Evolutionary conservation across 108 stramenopile genomes (phyloP), one percentile per base, ranked within the genome.

Genomic region (Cyclostephanos tholiformis): DNA sequence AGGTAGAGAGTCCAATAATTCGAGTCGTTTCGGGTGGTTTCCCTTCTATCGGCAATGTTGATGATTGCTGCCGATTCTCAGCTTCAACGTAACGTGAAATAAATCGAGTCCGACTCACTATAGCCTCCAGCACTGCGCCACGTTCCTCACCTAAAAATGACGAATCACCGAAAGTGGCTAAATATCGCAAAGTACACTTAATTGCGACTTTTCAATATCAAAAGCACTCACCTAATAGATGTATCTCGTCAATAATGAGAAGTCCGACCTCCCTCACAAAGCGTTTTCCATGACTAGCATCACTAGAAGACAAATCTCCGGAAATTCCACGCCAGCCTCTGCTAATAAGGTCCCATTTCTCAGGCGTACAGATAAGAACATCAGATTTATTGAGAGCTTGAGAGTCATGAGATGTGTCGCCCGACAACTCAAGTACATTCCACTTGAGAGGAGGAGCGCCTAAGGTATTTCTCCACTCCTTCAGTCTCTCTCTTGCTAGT

Each of bases 311-410:
- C 71, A 63, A 73, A 38, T 76, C 72, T 14, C 60, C 44, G 14
- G 74, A 72, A 9, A 80, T 70, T n/a, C 85, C 85, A 68, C 89
- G 86, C 98, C 98, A 99, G 12, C 93, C 90, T 60, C 99, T 78
- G 26, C 97, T 93, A 63, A 99, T 90, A 29, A 98, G 85, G 73
- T 99, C 99, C 97, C 97, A 99, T 78, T 99, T 99, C 82, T 99
- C 99, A 22, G 99, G 99, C 20, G 99, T 99, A 65, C 98, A 97
- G 29, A 99, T 86, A 7, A 99, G 83, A 25, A 99, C 87, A 71
- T 98, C 98, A 30, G 98, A 96, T 12, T 86, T 85, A 44, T 86
- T 84, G 32, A 99, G 84, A 10, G 88, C 85, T 43, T 76, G 60
- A 32, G 80, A 81, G 65, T 98, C 97, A 68, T 99, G 97, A 29